Evolutionary conservation across 108 stramenopile species (phyloP).

Genomic region (Discostella pseudostelligera): DNA sequence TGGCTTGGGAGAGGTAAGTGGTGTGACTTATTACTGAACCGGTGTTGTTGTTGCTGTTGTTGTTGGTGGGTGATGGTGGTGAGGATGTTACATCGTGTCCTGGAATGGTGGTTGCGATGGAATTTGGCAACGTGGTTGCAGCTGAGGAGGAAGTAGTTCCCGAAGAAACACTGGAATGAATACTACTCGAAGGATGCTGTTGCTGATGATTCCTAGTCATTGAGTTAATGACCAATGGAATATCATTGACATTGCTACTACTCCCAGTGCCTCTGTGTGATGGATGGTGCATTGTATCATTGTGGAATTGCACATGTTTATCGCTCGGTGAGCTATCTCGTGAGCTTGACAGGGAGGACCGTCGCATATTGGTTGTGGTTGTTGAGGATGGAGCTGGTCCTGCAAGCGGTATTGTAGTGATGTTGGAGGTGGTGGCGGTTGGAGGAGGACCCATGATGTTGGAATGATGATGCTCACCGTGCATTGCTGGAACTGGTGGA

Average conservation of each 20-base stretch:
- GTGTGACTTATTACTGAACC: not conserved
- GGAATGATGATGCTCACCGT: no score
- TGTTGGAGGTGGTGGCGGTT: not conserved
- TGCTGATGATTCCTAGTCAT: conserved; percentile 1
- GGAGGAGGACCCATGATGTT: no score
- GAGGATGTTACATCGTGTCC: not conserved
- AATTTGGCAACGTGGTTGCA: no score
- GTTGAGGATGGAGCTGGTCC: not conserved
- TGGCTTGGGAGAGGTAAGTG: conserved; percentile 11
- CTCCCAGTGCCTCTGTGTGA: not conserved
- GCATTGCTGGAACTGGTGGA: no score
- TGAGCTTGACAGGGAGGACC: not conserved
- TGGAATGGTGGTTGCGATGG: not conserved
- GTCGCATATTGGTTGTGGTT: not conserved
- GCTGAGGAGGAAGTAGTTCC: no score
- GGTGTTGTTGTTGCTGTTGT: not conserved
- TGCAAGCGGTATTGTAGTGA: not conserved
- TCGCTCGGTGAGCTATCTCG: not conserved
- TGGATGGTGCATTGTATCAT: not conserved
- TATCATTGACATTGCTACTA: not conserved
- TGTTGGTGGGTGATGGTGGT: not conserved
- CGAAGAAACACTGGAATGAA: no score
- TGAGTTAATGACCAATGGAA: conserved; percentile 6
- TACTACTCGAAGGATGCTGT: no score
- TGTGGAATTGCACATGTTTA: conserved; percentile 10